Evolutionary conservation across 306 rosid genomes (phyloP), one percentile per base, ranked within the genome.

Genomic region (Mucuna pruriens): DNA sequence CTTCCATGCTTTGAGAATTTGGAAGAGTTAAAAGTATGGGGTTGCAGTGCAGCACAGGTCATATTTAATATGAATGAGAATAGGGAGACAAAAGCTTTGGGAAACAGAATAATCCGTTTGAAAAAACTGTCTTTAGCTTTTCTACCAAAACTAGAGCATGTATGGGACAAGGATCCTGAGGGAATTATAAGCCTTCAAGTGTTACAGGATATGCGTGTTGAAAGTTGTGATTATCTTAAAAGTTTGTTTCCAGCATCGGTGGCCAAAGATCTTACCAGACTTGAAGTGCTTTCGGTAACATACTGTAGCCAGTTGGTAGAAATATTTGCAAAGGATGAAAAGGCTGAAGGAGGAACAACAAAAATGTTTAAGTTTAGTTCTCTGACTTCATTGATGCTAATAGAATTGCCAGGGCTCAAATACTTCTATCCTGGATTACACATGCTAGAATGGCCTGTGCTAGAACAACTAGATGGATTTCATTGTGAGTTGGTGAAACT

Each of bases 201-300:
- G n/a, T 48, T 63, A 6, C 48, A 40, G 48, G 34, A 76, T 5
- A 16, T 76, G 55, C 0, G 2, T 0, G 36, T 76, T n/a, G 0
- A 31, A 0, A 0, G 9, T 2, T 76, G 80, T 33, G 1, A 12
- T 6, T 62, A 34, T 46, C 80, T 76, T 15, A 65, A 26, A 67
- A 26, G 40, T 25, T 22, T 82, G 10, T 82, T 85, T 74, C 87
- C 85, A 33, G 36, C 62, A 77, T 63, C 74, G 2, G 20, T 65
- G 51, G 74, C 74, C 13, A 64, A 64, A 65, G 82, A 34, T 31
- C 82, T 64, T 5, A 15, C 33, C 16, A 33, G 22, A 23, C 82
- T 77, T n/a, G 16, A 65, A 54, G 5, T 13, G 5, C 74, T 77
- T 46, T 7, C 3, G 1, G 26, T 77, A 29, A 19, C 0, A 13